Evolutionary conservation across 345 rosid genomes (phyloP).

Genomic region (Brassica incana): DNA sequence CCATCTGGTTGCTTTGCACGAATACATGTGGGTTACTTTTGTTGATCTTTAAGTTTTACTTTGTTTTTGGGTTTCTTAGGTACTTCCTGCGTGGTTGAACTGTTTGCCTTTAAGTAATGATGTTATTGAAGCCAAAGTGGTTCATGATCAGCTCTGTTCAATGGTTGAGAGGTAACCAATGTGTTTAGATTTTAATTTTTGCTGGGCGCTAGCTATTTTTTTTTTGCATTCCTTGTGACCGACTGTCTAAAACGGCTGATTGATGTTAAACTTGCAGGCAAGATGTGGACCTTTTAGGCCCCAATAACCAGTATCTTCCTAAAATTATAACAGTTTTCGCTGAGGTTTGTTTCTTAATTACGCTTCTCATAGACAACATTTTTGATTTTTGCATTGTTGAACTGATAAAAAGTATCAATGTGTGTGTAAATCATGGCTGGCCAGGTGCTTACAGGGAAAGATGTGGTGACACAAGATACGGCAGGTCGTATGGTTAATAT

Average conservation of each 20-base stretch:
- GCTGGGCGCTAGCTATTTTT: background rate
- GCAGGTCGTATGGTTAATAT: constrained; percentile 74
- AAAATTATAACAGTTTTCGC: constrained; percentile 87
- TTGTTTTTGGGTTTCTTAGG: constrained; percentile 41
- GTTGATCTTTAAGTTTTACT: background rate
- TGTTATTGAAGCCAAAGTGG: constrained; percentile 94
- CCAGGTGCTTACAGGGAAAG: constrained; percentile 91
- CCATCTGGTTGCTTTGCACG: background rate
- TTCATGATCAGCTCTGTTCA: constrained; percentile 91
- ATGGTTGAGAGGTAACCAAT: constrained; percentile 86
- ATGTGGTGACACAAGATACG: constrained; percentile 88
- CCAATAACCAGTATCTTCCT: constrained; percentile 83
- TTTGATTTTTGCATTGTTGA: background rate
- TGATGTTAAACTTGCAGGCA: constrained; percentile 58
- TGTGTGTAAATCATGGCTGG: background rate
- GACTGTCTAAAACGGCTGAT: constrained; percentile 7
- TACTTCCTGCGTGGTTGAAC: constrained; percentile 97
- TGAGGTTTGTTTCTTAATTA: constrained; percentile 56
- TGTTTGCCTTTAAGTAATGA: constrained; percentile 95
- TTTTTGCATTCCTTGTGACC: background rate
- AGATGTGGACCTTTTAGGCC: constrained; percentile 79
- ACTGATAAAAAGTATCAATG: constrained; percentile 4
- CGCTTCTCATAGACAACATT: background rate
- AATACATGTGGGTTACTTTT: constrained; percentile 2
- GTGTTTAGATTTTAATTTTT: background rate